Evolutionary conservation across 108 stramenopile genomes (phyloP).

Genomic region (Cyclotella sp.): DNA sequence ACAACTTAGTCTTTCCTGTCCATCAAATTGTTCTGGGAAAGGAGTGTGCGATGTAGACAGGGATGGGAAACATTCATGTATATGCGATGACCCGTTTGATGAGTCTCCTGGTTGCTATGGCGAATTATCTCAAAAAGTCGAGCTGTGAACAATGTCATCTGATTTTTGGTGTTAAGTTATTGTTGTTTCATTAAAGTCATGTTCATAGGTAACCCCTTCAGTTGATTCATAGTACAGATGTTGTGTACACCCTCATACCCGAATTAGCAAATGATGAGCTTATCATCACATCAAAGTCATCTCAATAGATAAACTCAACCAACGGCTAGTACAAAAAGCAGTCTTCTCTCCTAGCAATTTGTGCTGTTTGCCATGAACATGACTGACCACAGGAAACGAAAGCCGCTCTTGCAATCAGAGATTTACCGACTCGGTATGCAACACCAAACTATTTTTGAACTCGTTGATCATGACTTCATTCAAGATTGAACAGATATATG

Average conservation of each 20-base stretch:
- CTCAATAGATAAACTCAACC: no score
- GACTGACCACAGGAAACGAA: no score
- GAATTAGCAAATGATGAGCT: no score
- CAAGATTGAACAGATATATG: no score
- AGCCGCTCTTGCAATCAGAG: no score
- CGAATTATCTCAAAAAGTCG: not conserved
- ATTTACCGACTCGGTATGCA: no score
- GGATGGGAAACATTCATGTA: constrained; percentile 39
- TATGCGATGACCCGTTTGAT: constrained; percentile 52
- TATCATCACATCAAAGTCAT: no score
- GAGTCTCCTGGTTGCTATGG: constrained; percentile 43
- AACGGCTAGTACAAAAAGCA: no score
- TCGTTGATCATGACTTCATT: no score
- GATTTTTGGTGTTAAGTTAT: not conserved
- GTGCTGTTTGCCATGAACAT: no score
- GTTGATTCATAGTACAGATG: not conserved
- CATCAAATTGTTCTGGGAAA: constrained; percentile 44
- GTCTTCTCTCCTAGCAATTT: no score
- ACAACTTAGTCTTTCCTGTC: constrained; percentile 23
- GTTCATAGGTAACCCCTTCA: not conserved
- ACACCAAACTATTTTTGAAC: no score
- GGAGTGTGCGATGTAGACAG: constrained; percentile 50
- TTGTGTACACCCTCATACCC: not conserved
- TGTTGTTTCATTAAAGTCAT: not conserved
- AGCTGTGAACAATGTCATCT: not conserved